Base-by-base conservation (phyloP, 257 asterid species). In the Cynanchum wilfordii region DNA sequence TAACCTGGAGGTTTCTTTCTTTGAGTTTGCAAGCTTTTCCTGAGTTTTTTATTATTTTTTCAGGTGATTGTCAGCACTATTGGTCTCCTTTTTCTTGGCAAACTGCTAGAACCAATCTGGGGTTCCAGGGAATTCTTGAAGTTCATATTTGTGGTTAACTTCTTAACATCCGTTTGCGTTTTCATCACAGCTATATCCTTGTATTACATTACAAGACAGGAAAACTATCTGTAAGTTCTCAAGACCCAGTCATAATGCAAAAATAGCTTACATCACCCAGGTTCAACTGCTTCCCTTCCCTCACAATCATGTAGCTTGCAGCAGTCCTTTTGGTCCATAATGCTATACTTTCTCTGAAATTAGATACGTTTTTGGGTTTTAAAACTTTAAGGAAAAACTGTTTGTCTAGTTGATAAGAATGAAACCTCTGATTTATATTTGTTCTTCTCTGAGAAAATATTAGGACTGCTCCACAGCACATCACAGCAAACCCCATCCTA, bases 21-120 rank as follows among this genome's bases (percentile, higher is more conserved):
- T 33, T 47, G 42, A 63, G 22, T 38, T 72, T 54, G 40, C 47
- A 63, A 58, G 22, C 2, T 55, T 42, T 54, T 52, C 52, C 60
- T 51, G 22, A 22, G n/a, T 30, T 51, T 71, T 49, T 11, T 57
- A 55, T 7, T 66, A 65, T 24, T 78, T 77, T 74, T 89, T 73
- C 94, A 92, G 96, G 86, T 83, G 78, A 70, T 87, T 76, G 74
- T 90, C 79, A 90, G 96, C 84, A 85, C 85, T 47, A 44, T 88
- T 69, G 96, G 98, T 62, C 92, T 90, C 65, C 96, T 92, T 86
- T 85, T 86, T 81, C 77, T 87, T 50, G 98, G 98, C 81, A 92
- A 88, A 88, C 85, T 90, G 80, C 98, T 92, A 47, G 96, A 92
- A 76, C 94, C 98, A 80, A 87, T 92, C 57, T 92, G 98, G 98